Evolutionary conservation across 2,329 filamentous ascomycete genomes (phyloP).

Genomic region (Ophiostoma sp.): DNA sequence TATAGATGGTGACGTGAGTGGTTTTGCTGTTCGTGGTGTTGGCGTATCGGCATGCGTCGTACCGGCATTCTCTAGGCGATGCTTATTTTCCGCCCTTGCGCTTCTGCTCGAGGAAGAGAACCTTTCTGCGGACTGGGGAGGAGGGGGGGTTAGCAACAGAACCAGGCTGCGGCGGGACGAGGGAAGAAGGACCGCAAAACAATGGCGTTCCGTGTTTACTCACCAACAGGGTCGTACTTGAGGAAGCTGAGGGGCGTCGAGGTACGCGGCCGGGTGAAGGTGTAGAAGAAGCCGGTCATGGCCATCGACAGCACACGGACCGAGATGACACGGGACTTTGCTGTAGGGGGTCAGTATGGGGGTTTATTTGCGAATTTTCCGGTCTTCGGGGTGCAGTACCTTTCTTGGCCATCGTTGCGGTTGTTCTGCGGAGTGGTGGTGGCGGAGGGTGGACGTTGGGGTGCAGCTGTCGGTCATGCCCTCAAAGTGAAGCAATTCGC

Average conservation of each 20-base stretch:
- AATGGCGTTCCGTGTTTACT: neutral
- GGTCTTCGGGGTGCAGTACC: slow-evolving; percentile 25
- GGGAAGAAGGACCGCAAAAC: neutral
- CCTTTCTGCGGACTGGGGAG: slow-evolving; percentile 79
- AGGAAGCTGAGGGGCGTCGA: slow-evolving; percentile 89
- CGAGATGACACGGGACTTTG: slow-evolving; percentile 84
- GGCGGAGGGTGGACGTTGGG: neutral
- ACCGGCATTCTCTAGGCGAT: slow-evolving; percentile 4
- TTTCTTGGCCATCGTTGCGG: slow-evolving; percentile 37
- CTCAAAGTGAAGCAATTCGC: slow-evolving; percentile 23
- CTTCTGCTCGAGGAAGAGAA: slow-evolving; percentile 91
- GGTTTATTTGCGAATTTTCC: neutral
- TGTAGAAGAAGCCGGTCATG: slow-evolving; percentile 97
- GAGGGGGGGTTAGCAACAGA: slow-evolving; percentile 1
- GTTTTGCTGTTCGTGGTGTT: neutral
- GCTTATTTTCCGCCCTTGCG: slow-evolving; percentile 44
- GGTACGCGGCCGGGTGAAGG: slow-evolving; percentile 73
- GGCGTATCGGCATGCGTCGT: neutral
- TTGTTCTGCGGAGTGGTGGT: slow-evolving; percentile 3
- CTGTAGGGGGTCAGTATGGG: slow-evolving; percentile 41
- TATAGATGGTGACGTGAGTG: slow-evolving; percentile 7
- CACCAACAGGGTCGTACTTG: slow-evolving; percentile 97
- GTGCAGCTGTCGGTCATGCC: neutral
- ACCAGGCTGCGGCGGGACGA: neutral
- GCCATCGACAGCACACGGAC: slow-evolving; percentile 98